Base-by-base conservation (phyloP, 257 asterid species). In the Solanum ahanhuiri region DNA sequence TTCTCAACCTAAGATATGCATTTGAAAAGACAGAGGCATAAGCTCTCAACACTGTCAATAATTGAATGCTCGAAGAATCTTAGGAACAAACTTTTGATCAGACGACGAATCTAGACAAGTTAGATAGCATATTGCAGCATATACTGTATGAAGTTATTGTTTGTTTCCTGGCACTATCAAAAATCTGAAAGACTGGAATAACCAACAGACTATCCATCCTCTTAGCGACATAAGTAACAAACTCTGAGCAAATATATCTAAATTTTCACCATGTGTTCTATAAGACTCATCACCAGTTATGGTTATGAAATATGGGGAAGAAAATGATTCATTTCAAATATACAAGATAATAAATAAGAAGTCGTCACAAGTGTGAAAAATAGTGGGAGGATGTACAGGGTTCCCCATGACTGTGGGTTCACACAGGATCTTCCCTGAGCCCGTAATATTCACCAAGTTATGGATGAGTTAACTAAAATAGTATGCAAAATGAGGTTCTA, bases 1-100 rank as follows among this genome's bases (percentile, higher is more conserved):
- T 95, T 90, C 90, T 97, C 99, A 82, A 97, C 99, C 99, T 97
- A 87, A 83, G 51, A 88, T 91, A 81, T 88, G 75, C 86, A 91
- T 88, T 87, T 83, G 58, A 45, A 81, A 84, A 87, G 64, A 35
- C n/a, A 87, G 72, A 39, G 39, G 33, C 60, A 88, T 84, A 54
- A 84, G 84, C 69, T 75, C 63, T 85, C 35, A 48, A 81, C 69
- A 81, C 30, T 5, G 43, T 18, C 12, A 48, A 48, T 30, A 81
- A 18, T 48, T 28, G 28, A 48, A 79, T 28, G 84, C 25, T 17
- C 4, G 39, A 79, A 17, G 66, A 79, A 28, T 79, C 41, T 28
- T 25, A 48, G 41, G 39, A 25, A 79, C 67, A 20, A 28, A 71
- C 22, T 48, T 45, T 45, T 28, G 64, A n/a, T 79, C 84, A 45